Evolutionary conservation across 805 yeast species (phyloP).

Genomic region (Hanseniaspora vineae): DNA sequence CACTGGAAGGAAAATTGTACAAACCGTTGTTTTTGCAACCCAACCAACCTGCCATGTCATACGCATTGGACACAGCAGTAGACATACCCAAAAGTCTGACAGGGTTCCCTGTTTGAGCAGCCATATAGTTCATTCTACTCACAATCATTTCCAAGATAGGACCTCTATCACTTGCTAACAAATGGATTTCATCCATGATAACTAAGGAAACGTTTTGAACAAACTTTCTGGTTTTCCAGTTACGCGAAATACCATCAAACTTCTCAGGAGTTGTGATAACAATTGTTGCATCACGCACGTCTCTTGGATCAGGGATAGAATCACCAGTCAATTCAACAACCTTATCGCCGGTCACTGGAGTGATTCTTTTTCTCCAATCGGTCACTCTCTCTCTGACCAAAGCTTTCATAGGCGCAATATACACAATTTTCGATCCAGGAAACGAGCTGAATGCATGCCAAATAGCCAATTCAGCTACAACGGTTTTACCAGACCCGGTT

Average conservation of each 20-base stretch:
- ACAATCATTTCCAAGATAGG: slow-evolving; percentile 92
- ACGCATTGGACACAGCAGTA: slow-evolving; percentile 83
- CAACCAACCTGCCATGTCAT: slow-evolving; percentile 89
- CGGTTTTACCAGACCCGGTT: slow-evolving; percentile 96
- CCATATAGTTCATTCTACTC: slow-evolving; percentile 56
- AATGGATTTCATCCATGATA: slow-evolving; percentile 92
- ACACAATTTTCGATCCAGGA: slow-evolving; percentile 78
- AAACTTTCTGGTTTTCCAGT: slow-evolving; percentile 72
- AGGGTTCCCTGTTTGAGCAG: slow-evolving; percentile 67
- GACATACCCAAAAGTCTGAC: slow-evolving; percentile 85
- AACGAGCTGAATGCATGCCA: slow-evolving; percentile 87
- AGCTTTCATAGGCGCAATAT: slow-evolving; percentile 90
- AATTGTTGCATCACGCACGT: slow-evolving; percentile 70
- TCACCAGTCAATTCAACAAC: slow-evolving; percentile 92
- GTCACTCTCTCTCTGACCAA: slow-evolving; percentile 94
- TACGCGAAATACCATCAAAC: slow-evolving; percentile 95
- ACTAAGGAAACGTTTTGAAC: slow-evolving; percentile 73
- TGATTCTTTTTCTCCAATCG: slow-evolving; percentile 64
- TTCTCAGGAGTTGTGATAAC: slow-evolving; percentile 93
- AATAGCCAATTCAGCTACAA: slow-evolving; percentile 91
- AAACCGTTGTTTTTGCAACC: slow-evolving; percentile 85
- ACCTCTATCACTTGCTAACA: slow-evolving; percentile 95
- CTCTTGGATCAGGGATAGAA: slow-evolving; percentile 77
- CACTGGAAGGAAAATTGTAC: slow-evolving; percentile 85
- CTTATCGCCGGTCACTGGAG: slow-evolving; percentile 82